phyloP scores from a whole-genome alignment of 78 protist genomes.

The Dictyostelium purpureum region DNA sequence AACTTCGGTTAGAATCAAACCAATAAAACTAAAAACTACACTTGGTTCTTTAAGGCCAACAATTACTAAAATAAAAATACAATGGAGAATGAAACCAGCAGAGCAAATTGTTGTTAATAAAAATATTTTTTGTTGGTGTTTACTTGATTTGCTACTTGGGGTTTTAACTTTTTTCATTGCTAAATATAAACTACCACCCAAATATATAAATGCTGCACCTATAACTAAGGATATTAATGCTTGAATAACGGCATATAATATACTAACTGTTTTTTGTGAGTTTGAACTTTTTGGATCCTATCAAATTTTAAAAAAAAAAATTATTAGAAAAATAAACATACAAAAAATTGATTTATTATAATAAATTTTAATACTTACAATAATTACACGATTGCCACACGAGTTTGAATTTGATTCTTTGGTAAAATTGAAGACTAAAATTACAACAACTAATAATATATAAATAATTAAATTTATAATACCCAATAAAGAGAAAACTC shows the following conservation, averaged over 20 bases:
- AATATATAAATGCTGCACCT: not conserved
- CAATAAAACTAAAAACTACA: not conserved
- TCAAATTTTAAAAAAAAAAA: too few relatives aligned
- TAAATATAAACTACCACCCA: not conserved
- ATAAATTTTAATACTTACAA: too few relatives aligned
- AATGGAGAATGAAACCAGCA: slow-evolving; percentile 10
- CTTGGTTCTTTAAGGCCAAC: not conserved
- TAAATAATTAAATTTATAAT: not conserved
- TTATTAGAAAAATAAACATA: too few relatives aligned
- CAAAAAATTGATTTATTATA: too few relatives aligned
- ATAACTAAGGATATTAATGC: not conserved
- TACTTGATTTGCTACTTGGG: not conserved
- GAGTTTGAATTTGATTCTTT: not conserved
- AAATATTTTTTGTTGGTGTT: not conserved
- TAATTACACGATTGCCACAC: not conserved
- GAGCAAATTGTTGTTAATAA: not conserved
- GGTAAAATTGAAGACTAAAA: not conserved
- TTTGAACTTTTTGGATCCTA: not conserved
- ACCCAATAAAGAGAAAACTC: not conserved
- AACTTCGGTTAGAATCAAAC: slow-evolving; percentile 3
- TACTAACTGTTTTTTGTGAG: not conserved
- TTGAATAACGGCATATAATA: slow-evolving; percentile 23
- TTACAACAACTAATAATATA: not conserved
- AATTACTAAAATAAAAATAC: not conserved
- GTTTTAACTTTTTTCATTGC: not conserved